Percentiles rank a stretch among this genome's conserved stretches.
These are phyloP conservation scores for Salix viminalis DNA, from an alignment of 345 rosid genomes.

Conservation along the genomic window DNA sequence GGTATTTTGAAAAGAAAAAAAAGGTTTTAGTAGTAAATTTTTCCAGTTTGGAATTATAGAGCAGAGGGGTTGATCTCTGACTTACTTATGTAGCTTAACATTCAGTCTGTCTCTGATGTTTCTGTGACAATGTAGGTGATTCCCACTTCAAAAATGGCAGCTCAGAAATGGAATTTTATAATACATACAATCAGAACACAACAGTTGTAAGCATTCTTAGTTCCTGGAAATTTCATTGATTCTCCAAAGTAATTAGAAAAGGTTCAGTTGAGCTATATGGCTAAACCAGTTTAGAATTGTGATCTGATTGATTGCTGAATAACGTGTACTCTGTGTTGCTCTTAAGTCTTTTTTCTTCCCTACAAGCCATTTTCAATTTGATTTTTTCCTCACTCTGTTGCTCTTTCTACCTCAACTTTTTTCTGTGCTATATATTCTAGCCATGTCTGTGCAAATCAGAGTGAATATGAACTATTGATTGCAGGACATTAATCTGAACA, in stretches of 20 bases:
- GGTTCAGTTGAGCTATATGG: not conserved
- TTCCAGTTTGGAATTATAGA: no score
- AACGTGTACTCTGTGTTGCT: not conserved
- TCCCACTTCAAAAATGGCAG: slow-evolving; percentile 34
- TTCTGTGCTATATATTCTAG: not conserved
- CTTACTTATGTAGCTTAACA: not conserved
- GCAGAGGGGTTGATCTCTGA: no score
- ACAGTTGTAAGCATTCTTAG: slow-evolving; percentile 35
- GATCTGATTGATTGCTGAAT: not conserved
- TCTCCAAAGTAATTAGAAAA: not conserved
- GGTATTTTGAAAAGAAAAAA: no score
- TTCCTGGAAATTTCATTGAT: not conserved
- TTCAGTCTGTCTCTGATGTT: slow-evolving; percentile 16
- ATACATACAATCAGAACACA: slow-evolving; percentile 34
- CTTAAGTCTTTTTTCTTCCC: not conserved
- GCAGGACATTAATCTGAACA: slow-evolving; percentile 51
- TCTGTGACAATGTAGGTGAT: slow-evolving; percentile 40
- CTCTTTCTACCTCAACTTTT: not conserved
- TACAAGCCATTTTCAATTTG: not conserved
- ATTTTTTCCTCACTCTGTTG: not conserved
- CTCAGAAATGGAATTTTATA: slow-evolving; percentile 38
- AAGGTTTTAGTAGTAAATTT: no score
- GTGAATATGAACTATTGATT: slow-evolving; percentile 20
- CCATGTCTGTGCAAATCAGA: slow-evolving; percentile 1
- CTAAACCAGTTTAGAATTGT: not conserved